Evolutionary conservation across 495 filamentous ascomycete species (phyloP).

Genomic region (Pseudevernia furfuracea): DNA sequence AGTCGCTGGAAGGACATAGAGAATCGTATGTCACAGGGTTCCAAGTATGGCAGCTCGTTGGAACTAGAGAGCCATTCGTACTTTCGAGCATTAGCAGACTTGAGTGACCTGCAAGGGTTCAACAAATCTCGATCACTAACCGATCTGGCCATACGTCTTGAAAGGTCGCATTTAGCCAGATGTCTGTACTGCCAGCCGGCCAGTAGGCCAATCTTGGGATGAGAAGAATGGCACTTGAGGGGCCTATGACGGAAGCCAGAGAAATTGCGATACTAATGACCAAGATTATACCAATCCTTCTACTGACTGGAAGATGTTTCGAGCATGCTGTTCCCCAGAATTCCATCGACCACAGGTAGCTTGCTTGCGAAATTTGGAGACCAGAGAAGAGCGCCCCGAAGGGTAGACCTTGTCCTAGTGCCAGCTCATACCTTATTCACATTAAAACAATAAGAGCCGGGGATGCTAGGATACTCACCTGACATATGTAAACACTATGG

Average conservation of each 20-base stretch:
- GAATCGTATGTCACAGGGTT: neutral
- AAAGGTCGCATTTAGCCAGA: conserved; percentile 27
- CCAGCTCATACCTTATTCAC: conserved; percentile 9
- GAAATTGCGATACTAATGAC: conserved; percentile 7
- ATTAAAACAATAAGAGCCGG: neutral
- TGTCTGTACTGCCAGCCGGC: conserved; percentile 25
- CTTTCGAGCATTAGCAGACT: neutral
- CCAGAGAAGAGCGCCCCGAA: conserved; percentile 26
- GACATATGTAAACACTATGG: conserved; percentile 25
- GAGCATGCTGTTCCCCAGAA: conserved; percentile 22
- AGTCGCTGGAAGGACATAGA: neutral
- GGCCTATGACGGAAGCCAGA: conserved; percentile 23
- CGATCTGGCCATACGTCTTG: conserved; percentile 24
- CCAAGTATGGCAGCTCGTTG: neutral
- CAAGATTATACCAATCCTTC: conserved; percentile 2
- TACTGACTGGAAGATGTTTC: neutral
- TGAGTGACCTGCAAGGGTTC: neutral
- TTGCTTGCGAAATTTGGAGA: conserved; percentile 22
- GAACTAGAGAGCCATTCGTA: neutral
- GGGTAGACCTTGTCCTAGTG: conserved; percentile 15
- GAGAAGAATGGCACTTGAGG: conserved; percentile 26
- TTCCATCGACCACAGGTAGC: conserved; percentile 30
- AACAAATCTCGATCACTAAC: conserved; percentile 7
- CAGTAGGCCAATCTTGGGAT: conserved; percentile 22
- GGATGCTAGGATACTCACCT: neutral